These are phyloP conservation scores for Zopfia rhizophila DNA, from an alignment of 2,329 filamentous ascomycete genomes.

Conservation along the genomic window DNA sequence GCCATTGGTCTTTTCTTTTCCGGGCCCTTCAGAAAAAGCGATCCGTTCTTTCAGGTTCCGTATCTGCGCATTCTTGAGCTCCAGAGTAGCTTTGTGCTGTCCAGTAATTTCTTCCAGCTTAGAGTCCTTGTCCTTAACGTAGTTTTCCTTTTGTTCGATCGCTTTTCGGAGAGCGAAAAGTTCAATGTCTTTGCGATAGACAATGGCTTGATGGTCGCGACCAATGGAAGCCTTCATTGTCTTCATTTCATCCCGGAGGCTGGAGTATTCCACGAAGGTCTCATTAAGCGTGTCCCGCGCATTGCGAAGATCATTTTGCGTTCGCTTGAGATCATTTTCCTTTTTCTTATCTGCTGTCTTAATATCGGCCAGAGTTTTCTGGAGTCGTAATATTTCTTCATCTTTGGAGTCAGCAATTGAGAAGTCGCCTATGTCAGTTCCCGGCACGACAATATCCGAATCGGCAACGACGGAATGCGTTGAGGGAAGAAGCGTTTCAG, in stretches of 20 bases:
- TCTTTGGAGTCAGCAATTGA: constrained; percentile 28
- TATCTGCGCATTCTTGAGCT: constrained; percentile 44
- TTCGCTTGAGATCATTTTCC: constrained; percentile 36
- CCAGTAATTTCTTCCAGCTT: constrained; percentile 37
- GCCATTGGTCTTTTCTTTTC: constrained; percentile 22
- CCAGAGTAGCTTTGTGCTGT: constrained; percentile 38
- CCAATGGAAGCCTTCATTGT: constrained; percentile 41
- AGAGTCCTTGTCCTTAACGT: constrained; percentile 41
- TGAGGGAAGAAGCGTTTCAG: constrained; percentile 40
- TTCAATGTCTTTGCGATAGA: constrained; percentile 51
- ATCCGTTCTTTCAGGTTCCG: constrained; percentile 42
- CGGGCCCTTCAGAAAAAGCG: constrained; percentile 34
- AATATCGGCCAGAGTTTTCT: constrained; percentile 34
- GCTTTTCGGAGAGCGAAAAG: constrained; percentile 48
- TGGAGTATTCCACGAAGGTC: constrained; percentile 41
- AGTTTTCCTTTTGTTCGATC: constrained; percentile 47
- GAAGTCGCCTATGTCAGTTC: neutral
- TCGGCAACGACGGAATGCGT: constrained; percentile 28
- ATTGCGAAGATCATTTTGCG: constrained; percentile 39
- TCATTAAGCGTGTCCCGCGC: constrained; percentile 41
- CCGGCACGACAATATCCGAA: constrained; percentile 22
- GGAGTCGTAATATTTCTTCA: constrained; percentile 42
- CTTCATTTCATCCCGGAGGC: constrained; percentile 42
- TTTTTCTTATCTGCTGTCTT: constrained; percentile 40
- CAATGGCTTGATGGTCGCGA: constrained; percentile 43